Conservation (phyloP, 208 protist species). For the Trypanosoma platydactyli region DNA sequence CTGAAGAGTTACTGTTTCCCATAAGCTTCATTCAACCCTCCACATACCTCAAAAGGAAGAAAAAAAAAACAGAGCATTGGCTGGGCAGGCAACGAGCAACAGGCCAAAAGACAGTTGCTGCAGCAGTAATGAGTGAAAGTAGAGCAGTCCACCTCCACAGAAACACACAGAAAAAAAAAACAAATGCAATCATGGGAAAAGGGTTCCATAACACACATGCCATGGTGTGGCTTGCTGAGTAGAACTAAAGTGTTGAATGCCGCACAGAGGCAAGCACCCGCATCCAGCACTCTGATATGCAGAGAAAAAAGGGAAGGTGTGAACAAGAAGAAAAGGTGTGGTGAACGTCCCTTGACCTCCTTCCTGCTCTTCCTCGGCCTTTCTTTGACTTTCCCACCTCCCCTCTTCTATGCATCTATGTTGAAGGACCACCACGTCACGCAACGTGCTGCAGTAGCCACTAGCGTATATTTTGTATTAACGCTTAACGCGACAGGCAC, state of each 20-base stretch:
- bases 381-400: not conserved
- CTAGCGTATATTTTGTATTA: conserved; percentile 60
- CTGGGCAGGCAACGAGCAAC: not conserved
- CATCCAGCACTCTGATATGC: not conserved
- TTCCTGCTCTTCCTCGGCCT: not conserved
- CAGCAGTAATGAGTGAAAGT: too few species aligned
- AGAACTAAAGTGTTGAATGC: not conserved
- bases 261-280: not conserved
- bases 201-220: too few species aligned
- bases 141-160: too few species aligned
- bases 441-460: conserved; percentile 64
- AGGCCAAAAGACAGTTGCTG: too few species aligned
- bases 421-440: conserved; percentile 86
- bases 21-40: too few species aligned
- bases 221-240: not conserved
- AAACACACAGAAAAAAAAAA: too few species aligned
- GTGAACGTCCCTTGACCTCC: not conserved
- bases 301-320: not conserved
- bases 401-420: conserved; percentile 14
- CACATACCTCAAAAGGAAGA: conserved; percentile 20
- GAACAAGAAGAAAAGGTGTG: not conserved
- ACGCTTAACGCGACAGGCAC: conserved; percentile 61
- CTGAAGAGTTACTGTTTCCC: too few species aligned
- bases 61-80: conserved; percentile 15
- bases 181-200: not conserved